Conservation (phyloP, 2,329 filamentous ascomycete genomes). For the Sordariomycetes sp. region DNA sequence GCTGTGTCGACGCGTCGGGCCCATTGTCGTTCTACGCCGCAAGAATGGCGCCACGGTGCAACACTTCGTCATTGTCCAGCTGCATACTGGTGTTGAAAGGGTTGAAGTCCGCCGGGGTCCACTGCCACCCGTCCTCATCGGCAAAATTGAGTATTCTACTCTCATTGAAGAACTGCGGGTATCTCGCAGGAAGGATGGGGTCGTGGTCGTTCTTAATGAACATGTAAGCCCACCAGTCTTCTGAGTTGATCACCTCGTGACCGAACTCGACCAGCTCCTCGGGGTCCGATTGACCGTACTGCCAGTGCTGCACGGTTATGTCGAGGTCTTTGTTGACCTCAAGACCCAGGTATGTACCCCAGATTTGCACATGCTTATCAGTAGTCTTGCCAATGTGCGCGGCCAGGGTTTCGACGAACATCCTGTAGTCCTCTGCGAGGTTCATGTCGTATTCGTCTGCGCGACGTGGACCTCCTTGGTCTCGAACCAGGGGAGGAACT, state of each 20-base stretch:
- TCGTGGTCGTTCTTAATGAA: slow-evolving; percentile 37
- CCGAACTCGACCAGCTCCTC: slow-evolving; percentile 19
- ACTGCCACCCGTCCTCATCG: slow-evolving; percentile 24
- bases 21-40: slow-evolving; percentile 36
- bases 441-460: slow-evolving; percentile 37
- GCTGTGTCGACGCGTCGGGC: slow-evolving; percentile 29
- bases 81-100: slow-evolving; percentile 25
- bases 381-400: slow-evolving; percentile 28
- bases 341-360: slow-evolving; percentile 25
- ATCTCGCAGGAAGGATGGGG: slow-evolving; percentile 28
- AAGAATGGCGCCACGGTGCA: slow-evolving; percentile 20
- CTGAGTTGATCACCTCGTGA: slow-evolving; percentile 28
- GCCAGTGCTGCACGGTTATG: slow-evolving; percentile 31
- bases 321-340: slow-evolving; percentile 8
- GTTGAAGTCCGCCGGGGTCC: slow-evolving; percentile 29
- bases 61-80: slow-evolving; percentile 14
- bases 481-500: slow-evolving; percentile 41
- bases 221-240: slow-evolving; percentile 41
- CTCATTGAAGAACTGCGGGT: slow-evolving; percentile 31
- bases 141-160: slow-evolving; percentile 30
- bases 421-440: slow-evolving; percentile 32
- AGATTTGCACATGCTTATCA: slow-evolving; percentile 34
- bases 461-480: slow-evolving; percentile 38
- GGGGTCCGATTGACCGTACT: slow-evolving; percentile 32
- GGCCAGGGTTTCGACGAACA: slow-evolving; percentile 29